Conservation (phyloP, 2,329 filamentous ascomycete species). For the Sclerotinia minor region DNA sequence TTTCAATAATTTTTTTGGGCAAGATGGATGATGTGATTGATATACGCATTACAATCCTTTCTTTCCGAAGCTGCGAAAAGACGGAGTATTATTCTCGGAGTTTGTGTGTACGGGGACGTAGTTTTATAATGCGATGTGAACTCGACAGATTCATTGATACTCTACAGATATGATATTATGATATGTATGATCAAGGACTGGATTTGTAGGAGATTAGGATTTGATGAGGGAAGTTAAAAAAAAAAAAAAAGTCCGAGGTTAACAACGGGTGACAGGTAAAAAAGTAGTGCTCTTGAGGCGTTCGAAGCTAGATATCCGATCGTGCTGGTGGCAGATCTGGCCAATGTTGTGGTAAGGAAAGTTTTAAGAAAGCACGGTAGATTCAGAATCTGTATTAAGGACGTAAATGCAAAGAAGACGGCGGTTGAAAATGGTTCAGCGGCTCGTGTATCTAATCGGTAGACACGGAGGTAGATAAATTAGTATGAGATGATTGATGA, state of each 20-base stretch:
- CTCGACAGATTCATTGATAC: not conserved
- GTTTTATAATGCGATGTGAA: not conserved
- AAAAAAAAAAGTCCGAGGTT: constrained; percentile 6
- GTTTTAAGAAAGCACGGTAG: constrained; percentile 2
- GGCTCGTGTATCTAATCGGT: constrained; percentile 20
- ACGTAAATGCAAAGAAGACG: constrained; percentile 21
- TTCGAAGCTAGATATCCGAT: constrained; percentile 18
- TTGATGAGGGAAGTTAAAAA: not conserved
- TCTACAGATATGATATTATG: not conserved
- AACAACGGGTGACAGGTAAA: not conserved
- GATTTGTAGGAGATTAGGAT: not conserved
- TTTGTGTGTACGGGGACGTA: too few relatives aligned
- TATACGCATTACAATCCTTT: not conserved
- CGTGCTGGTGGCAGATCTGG: constrained; percentile 21
- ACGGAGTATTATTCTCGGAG: not conserved
- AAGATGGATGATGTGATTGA: not conserved
- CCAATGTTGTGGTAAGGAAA: constrained; percentile 18
- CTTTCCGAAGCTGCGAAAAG: not conserved
- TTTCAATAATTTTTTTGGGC: not conserved
- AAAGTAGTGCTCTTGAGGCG: constrained; percentile 17
- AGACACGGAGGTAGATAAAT: not conserved
- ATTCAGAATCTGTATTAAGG: not conserved
- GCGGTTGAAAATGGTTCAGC: constrained; percentile 3
- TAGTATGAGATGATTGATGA: not conserved
- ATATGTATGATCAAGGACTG: not conserved